These are phyloP conservation scores for Penicillium steckii DNA, from an alignment of 495 filamentous ascomycete genomes.

Conservation along the genomic window DNA sequence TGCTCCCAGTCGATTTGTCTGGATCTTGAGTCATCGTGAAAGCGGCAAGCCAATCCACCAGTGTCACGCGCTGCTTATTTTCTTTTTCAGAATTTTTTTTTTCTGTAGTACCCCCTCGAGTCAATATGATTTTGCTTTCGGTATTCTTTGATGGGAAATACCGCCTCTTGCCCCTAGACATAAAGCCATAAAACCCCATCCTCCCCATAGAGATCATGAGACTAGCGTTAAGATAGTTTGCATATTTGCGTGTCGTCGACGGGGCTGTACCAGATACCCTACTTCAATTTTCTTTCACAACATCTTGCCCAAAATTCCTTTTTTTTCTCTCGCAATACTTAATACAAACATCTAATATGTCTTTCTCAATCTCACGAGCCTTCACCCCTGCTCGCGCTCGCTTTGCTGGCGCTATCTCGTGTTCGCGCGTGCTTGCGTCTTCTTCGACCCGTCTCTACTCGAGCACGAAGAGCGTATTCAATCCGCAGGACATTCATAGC, in stretches of 20 bases:
- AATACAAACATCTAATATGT: conserved; percentile 7
- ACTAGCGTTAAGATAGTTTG: conserved; percentile 1
- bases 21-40: conserved; percentile 35
- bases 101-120: conserved; percentile 3
- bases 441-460: conserved; percentile 17
- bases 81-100: conserved; percentile 4
- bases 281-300: too few relatives aligned
- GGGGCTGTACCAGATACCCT: too few relatives aligned
- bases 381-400: conserved; percentile 14
- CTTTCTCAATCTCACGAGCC: conserved; percentile 10
- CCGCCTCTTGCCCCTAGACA: conserved; percentile 7
- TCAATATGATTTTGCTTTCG: conserved; percentile 15
- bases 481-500: conserved; percentile 16
- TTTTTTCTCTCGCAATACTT: background rate
- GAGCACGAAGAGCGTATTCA: conserved; percentile 15
- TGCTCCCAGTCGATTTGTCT: conserved; percentile 21
- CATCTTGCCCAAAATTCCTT: background rate
- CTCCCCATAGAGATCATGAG: background rate
- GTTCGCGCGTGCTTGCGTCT: conserved; percentile 4
- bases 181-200: conserved; percentile 21
- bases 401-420: conserved; percentile 7
- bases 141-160: conserved; percentile 22
- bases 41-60: conserved; percentile 23
- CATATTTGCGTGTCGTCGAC: background rate
- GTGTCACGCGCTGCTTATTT: conserved; percentile 31